Evolutionary conservation across 1,284 basidiomycete species (phyloP).

Genomic region (Moniliophthora roreri): DNA sequence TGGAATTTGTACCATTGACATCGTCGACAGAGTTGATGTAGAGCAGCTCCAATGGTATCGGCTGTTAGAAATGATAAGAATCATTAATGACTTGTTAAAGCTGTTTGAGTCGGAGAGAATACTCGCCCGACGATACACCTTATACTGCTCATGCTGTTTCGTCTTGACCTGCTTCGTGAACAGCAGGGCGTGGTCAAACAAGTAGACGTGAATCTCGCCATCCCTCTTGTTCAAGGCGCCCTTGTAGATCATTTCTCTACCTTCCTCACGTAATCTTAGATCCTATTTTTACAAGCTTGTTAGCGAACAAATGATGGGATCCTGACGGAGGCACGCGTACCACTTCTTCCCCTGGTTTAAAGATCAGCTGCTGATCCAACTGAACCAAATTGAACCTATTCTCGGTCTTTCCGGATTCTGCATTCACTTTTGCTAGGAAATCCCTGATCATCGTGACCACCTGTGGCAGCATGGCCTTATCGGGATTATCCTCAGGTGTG

Average conservation of each 20-base stretch:
- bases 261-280: constrained; percentile 83
- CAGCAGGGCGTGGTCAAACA: constrained; percentile 96
- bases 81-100: constrained; percentile 12
- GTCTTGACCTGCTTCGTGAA: constrained; percentile 88
- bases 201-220: constrained; percentile 89
- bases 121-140: constrained; percentile 90
- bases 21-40: constrained; percentile 85
- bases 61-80: constrained; percentile 57
- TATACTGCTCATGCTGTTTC: constrained; percentile 91
- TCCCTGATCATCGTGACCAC: constrained; percentile 81
- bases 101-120: background rate
- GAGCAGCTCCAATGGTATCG: constrained; percentile 94
- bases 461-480: constrained; percentile 80
- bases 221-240: constrained; percentile 93
- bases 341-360: constrained; percentile 83
- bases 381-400: constrained; percentile 92
- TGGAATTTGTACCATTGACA: constrained; percentile 28
- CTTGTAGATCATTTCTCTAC: constrained; percentile 91
- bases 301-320: constrained; percentile 1
- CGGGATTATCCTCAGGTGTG: constrained; percentile 88
- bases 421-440: constrained; percentile 88
- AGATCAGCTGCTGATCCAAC: constrained; percentile 85
- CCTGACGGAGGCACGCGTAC: constrained; percentile 44
- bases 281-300: constrained; percentile 51
- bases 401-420: constrained; percentile 90